Evolutionary conservation across 768 basidiomycete species (phyloP).

Genomic region (Boletus huronensis): DNA sequence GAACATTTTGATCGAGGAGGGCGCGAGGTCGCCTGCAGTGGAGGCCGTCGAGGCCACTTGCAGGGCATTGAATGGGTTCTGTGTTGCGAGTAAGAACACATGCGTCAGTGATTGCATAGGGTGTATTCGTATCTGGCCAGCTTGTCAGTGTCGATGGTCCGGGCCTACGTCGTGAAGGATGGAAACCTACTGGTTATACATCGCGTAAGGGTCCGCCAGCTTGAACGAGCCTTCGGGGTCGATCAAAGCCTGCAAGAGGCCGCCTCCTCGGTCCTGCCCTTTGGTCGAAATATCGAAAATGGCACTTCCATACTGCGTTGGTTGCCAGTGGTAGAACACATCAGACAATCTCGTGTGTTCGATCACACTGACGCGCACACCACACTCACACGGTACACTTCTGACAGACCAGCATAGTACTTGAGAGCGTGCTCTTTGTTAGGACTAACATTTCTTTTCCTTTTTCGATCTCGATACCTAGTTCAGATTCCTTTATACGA

Average conservation of each 20-base stretch:
- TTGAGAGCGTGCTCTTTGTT: background rate
- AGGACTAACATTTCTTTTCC: too few relatives aligned
- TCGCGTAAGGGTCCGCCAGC: background rate
- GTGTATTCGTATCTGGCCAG: background rate
- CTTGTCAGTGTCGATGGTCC: background rate
- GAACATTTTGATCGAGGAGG: too few relatives aligned
- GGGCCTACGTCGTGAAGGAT: background rate
- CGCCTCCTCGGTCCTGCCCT: background rate
- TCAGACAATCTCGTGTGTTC: background rate
- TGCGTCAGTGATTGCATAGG: background rate
- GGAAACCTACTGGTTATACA: background rate
- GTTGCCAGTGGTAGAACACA: background rate
- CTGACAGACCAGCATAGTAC: background rate
- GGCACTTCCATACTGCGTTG: background rate
- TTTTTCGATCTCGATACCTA: too few relatives aligned
- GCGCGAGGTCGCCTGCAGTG: too few relatives aligned
- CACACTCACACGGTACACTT: background rate
- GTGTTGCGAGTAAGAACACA: too few relatives aligned
- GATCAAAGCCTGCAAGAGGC: background rate
- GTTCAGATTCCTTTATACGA: too few relatives aligned
- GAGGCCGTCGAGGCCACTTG: too few relatives aligned
- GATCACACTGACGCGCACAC: background rate
- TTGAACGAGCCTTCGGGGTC: background rate
- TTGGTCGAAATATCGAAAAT: background rate
- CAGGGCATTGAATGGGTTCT: too few relatives aligned